Evolutionary conservation across 495 filamentous ascomycete genomes (phyloP).

Genomic region (Penicilliopsis zonata): DNA sequence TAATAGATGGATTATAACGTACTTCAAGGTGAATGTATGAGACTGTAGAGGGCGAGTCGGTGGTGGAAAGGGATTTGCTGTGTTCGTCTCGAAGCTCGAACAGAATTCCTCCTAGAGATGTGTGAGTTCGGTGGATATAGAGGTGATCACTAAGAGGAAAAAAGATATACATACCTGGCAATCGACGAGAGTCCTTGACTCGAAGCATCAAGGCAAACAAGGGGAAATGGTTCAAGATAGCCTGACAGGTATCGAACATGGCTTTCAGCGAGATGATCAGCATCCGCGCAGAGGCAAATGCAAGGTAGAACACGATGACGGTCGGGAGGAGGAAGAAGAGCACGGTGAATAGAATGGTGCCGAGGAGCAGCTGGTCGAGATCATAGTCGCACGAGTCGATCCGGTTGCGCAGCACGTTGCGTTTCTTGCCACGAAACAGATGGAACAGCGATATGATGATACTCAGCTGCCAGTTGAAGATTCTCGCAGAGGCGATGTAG

Average conservation of each 20-base stretch:
- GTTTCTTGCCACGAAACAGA: slow-evolving; percentile 93
- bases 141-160: too few species aligned
- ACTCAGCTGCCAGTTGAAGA: slow-evolving; percentile 96
- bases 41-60: slow-evolving; percentile 28
- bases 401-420: slow-evolving; percentile 91
- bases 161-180: slow-evolving; percentile 54
- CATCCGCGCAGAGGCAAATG: slow-evolving; percentile 90
- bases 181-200: slow-evolving; percentile 79
- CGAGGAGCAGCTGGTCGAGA: slow-evolving; percentile 91
- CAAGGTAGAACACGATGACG: slow-evolving; percentile 90
- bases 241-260: slow-evolving; percentile 75
- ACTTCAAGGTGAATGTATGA: slow-evolving; percentile 79
- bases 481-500: slow-evolving; percentile 90
- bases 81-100: slow-evolving; percentile 68
- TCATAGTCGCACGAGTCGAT: slow-evolving; percentile 99
- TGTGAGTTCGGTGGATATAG: too few species aligned
- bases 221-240: slow-evolving; percentile 95
- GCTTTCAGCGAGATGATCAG: slow-evolving; percentile 89
- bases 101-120: slow-evolving; percentile 63
- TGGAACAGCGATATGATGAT: slow-evolving; percentile 96
- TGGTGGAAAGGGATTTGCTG: slow-evolving; percentile 11
- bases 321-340: slow-evolving; percentile 93
- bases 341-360: slow-evolving; percentile 92
- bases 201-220: slow-evolving; percentile 95
- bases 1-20: slow-evolving; percentile 7